Evolutionary conservation across 345 rosid genomes (phyloP).

Genomic region (Acer yangbiense): DNA sequence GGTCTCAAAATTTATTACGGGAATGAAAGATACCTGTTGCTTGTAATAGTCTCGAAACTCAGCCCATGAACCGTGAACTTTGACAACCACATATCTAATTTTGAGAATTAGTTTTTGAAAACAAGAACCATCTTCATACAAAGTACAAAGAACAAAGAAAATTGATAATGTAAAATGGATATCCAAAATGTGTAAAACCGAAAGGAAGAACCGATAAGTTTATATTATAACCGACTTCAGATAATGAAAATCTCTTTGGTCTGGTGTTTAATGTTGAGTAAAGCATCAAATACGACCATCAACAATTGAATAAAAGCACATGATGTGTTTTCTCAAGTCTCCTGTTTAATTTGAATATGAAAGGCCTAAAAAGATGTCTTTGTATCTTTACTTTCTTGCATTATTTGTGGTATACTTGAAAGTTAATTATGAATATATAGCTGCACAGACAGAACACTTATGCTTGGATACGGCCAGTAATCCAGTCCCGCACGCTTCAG

Average conservation of each 20-base stretch:
- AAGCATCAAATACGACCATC: not conserved
- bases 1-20: not conserved
- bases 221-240: not conserved
- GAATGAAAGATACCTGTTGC: conserved; percentile 60
- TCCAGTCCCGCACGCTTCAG: conserved; percentile 96
- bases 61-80: conserved; percentile 78
- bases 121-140: conserved; percentile 20
- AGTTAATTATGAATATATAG: not conserved
- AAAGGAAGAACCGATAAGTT: not conserved
- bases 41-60: conserved; percentile 74
- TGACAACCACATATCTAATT: conserved; percentile 74
- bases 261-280: not conserved
- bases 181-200: not conserved
- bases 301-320: not conserved
- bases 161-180: not conserved
- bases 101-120: conserved; percentile 35
- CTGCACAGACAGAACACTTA: conserved; percentile 1
- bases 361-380: conserved; percentile 3
- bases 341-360: not conserved
- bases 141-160: conserved; percentile 1
- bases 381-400: not conserved
- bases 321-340: not conserved
- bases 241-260: not conserved
- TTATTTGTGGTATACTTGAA: conserved; percentile 9
- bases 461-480: conserved; percentile 94